A percentile compares a stretch with the other conserved stretches of the same genome.
Conservation (phyloP, 331 rosid genomes). For the Saraca asoca region DNA sequence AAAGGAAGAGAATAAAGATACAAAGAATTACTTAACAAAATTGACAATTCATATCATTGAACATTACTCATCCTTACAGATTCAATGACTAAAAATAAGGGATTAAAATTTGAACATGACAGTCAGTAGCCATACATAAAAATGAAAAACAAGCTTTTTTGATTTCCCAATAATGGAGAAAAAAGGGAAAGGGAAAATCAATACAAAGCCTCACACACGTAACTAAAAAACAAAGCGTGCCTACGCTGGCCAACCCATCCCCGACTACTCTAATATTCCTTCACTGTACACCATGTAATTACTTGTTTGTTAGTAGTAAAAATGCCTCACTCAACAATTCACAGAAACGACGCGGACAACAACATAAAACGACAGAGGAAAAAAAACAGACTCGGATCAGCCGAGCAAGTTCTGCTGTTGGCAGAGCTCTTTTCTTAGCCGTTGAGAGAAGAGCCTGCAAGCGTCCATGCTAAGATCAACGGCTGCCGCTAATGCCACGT, state of each 20-base stretch:
- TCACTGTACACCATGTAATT: constrained; percentile 55
- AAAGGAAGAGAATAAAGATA: too few species aligned
- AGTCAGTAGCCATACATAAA: constrained; percentile 10
- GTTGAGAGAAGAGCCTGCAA: constrained; percentile 76
- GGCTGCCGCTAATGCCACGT: constrained; percentile 91
- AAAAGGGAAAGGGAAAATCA: constrained; percentile 42
- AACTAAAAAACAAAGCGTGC: constrained; percentile 54
- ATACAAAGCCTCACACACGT: constrained; percentile 61
- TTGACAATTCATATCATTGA: not conserved
- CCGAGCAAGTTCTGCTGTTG: constrained; percentile 50
- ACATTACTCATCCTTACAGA: constrained; percentile 7
- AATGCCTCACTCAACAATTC: constrained; percentile 38
- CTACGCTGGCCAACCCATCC: constrained; percentile 38
- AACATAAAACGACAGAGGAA: constrained; percentile 17
- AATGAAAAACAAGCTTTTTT: constrained; percentile 33
- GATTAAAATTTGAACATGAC: constrained; percentile 3
- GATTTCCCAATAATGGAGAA: constrained; percentile 42
- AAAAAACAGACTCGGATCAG: constrained; percentile 37
- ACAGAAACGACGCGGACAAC: constrained; percentile 39
- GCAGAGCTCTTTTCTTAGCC: constrained; percentile 74
- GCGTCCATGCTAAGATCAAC: constrained; percentile 93
- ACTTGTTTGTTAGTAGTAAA: constrained; percentile 51
- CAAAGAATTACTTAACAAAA: too few species aligned
- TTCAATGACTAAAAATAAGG: not conserved
- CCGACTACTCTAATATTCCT: constrained; percentile 12